Conservation (phyloP, 257 asterid genomes). For the Striga asiatica region DNA sequence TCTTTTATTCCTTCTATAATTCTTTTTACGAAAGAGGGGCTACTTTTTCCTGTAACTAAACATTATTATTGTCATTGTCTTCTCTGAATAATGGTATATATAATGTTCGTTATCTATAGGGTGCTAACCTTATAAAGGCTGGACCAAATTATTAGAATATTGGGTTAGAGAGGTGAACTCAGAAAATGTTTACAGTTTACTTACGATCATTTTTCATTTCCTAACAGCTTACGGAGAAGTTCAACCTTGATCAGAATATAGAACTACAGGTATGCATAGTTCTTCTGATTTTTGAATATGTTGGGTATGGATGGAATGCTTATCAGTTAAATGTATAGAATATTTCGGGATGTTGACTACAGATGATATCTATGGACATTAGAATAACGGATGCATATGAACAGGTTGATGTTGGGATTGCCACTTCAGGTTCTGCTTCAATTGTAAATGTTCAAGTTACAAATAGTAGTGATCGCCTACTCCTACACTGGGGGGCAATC, state of each 20-base stretch:
- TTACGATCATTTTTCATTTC: conserved; percentile 7
- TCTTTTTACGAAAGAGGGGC: neutral
- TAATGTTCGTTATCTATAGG: neutral
- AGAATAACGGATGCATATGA: conserved; percentile 18
- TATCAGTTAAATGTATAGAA: neutral
- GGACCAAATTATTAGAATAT: neutral
- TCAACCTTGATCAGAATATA: conserved; percentile 57
- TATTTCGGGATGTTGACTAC: conserved; percentile 4
- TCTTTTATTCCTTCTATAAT: neutral
- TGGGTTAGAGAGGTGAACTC: conserved; percentile 10
- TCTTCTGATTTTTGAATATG: conserved; percentile 11
- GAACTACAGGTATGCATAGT: conserved; percentile 63
- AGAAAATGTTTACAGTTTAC: conserved; percentile 5
- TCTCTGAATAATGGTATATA: neutral
- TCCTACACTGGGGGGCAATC: conserved; percentile 93
- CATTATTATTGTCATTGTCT: neutral
- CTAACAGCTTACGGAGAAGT: conserved; percentile 58
- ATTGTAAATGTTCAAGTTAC: conserved; percentile 49
- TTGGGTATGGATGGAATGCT: neutral
- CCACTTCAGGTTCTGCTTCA: conserved; percentile 39
- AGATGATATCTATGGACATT: conserved; percentile 8
- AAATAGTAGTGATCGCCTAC: conserved; percentile 36
- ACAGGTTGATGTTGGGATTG: conserved; percentile 72
- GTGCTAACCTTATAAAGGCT: conserved; percentile 2
- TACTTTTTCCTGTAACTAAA: neutral